phyloP scores from a whole-genome alignment of 1,139 yeast genomes.

The Yamadazyma mexicana region DNA sequence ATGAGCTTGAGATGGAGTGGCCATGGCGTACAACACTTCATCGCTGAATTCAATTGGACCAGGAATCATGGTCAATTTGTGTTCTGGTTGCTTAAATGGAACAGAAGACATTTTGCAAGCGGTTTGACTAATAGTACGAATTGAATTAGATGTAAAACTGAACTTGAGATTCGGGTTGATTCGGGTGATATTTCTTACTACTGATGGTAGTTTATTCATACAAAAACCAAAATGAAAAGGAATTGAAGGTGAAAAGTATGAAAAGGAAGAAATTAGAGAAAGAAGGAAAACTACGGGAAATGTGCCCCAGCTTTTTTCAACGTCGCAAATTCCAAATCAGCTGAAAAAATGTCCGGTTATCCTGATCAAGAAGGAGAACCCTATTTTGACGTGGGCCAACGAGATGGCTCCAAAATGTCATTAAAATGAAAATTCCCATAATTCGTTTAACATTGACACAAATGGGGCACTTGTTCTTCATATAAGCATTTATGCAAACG shows the following conservation, averaged over 20 bases:
- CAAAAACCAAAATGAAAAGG: constrained; percentile 2
- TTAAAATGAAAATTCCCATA: no score
- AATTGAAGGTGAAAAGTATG: background rate
- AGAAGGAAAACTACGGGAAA: background rate
- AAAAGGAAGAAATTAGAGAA: background rate
- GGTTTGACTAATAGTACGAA: background rate
- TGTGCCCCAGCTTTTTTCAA: constrained; percentile 6
- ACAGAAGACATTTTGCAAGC: constrained; percentile 26
- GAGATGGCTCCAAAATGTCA: no score
- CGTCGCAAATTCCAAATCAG: background rate
- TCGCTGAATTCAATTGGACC: constrained; percentile 93
- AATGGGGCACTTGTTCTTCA: no score
- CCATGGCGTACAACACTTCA: constrained; percentile 76
- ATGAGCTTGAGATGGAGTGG: constrained; percentile 85
- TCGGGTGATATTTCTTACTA: background rate
- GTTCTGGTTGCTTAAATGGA: constrained; percentile 44
- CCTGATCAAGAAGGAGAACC: background rate
- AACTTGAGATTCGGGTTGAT: background rate
- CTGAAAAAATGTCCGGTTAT: background rate
- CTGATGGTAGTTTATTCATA: constrained; percentile 6
- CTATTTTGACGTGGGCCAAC: background rate
- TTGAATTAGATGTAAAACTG: background rate
- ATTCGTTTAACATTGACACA: no score
- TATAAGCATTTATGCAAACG: no score
- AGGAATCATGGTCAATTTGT: constrained; percentile 74